phyloP scores from a whole-genome alignment of 257 asterid species.

The Datura wrightii region DNA sequence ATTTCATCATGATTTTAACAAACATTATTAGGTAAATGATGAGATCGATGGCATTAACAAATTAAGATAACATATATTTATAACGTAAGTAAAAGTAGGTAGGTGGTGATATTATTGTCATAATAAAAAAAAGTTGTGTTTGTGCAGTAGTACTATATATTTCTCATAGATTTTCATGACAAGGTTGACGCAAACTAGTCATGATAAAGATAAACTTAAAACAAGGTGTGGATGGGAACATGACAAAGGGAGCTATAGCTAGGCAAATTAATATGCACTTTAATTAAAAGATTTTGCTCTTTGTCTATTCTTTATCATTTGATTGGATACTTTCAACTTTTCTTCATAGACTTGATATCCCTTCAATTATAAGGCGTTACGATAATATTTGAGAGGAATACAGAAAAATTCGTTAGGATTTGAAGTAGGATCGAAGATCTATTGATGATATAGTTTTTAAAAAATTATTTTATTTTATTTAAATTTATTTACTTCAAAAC shows the following conservation, averaged over 20 bases:
- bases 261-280: background rate
- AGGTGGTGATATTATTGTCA: background rate
- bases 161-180: conserved; percentile 4
- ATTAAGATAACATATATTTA: conserved; percentile 30
- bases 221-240: background rate
- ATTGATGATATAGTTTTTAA: background rate
- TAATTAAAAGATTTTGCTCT: conserved; percentile 1
- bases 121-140: background rate
- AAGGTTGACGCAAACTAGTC: conserved; percentile 31
- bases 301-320: conserved; percentile 6
- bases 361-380: background rate
- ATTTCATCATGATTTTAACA: conserved; percentile 30
- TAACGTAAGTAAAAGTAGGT: conserved; percentile 21
- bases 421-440: background rate
- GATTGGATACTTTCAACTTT: background rate
- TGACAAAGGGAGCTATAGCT: background rate
- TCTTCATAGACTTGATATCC: too few relatives aligned
- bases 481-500: background rate
- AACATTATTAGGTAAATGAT: conserved; percentile 33
- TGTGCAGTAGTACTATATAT: conserved; percentile 33
- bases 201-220: background rate
- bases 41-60: conserved; percentile 13
- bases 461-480: background rate
- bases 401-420: background rate
- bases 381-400: background rate